Percentiles rank a stretch among this genome's conserved stretches.
Evolutionary conservation across 1,139 yeast genomes (phyloP).

Genomic region (Yamadazyma epiphylla): DNA sequence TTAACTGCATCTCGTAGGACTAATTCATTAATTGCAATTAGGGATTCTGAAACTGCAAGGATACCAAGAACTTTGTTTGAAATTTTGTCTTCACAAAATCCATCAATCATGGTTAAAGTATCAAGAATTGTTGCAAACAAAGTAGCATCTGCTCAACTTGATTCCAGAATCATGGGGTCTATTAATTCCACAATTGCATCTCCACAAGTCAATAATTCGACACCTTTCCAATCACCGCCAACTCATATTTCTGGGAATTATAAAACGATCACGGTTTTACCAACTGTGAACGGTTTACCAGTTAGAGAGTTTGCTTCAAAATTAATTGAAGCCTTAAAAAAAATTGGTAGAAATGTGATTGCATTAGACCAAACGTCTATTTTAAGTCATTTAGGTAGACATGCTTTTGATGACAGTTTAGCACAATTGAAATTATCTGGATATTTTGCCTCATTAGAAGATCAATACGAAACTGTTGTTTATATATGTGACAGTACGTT

Average conservation of each 20-base stretch:
- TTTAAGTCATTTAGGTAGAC: conserved; percentile 76
- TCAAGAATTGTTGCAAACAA: conserved; percentile 83
- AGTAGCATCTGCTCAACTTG: conserved; percentile 30
- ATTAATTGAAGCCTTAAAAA: conserved; percentile 64
- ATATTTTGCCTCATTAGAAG: conserved; percentile 87
- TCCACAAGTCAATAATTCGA: conserved; percentile 10
- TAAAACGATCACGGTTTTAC: conserved; percentile 81
- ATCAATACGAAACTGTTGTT: conserved; percentile 77
- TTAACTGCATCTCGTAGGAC: conserved; percentile 77
- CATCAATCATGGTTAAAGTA: conserved; percentile 86
- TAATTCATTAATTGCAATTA: conserved; percentile 74
- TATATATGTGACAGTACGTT: conserved; percentile 86
- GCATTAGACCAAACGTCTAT: conserved; percentile 81
- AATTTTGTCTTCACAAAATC: conserved; percentile 76
- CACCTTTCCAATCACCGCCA: conserved; percentile 16
- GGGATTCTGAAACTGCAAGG: conserved; percentile 92
- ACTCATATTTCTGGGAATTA: conserved; percentile 44
- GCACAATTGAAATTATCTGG: conserved; percentile 85
- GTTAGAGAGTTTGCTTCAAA: conserved; percentile 79
- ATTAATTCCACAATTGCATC: conserved; percentile 15
- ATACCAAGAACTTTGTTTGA: conserved; percentile 89
- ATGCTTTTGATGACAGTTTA: conserved; percentile 82
- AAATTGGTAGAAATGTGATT: conserved; percentile 70
- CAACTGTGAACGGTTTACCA: conserved; percentile 76
- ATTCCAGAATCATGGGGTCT: conserved; percentile 6